Percentiles rank a stretch among this genome's conserved stretches.
Evolutionary conservation across 2,329 filamentous ascomycete species (phyloP).

Genomic region (Hymenoscyphus linearis): DNA sequence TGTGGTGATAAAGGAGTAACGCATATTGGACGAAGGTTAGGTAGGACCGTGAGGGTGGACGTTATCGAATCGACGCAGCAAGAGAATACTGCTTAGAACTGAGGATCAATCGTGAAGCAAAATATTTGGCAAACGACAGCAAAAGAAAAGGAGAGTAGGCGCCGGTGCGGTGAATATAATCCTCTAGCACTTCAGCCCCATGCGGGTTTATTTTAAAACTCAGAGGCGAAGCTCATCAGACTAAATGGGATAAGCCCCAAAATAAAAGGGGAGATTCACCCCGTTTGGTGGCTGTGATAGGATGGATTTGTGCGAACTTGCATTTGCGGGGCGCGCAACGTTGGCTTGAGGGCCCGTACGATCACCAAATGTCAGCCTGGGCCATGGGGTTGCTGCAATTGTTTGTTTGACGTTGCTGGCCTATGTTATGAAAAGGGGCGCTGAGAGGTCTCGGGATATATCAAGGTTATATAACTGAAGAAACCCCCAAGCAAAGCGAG

Average conservation of each 20-base stretch:
- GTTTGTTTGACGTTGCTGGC: not conserved
- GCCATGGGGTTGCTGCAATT: not conserved
- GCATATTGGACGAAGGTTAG: conserved; percentile 17
- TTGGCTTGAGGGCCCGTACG: not conserved
- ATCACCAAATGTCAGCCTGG: not conserved
- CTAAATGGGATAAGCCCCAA: not conserved
- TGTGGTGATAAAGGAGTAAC: conserved; percentile 12
- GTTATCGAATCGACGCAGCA: not conserved
- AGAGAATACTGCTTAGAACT: not conserved
- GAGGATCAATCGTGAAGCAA: not conserved
- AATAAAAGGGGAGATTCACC: not conserved
- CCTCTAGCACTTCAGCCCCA: not conserved
- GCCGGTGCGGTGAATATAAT: not conserved
- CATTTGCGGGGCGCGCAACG: not conserved
- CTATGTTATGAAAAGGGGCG: not conserved
- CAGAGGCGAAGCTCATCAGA: conserved; percentile 4
- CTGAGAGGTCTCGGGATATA: not conserved
- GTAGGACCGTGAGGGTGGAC: not conserved
- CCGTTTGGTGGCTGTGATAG: not conserved
- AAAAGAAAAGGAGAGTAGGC: conserved; percentile 1
- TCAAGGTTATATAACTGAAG: not conserved
- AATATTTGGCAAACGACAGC: not conserved
- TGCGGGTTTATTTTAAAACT: conserved; percentile 6
- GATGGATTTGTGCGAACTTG: not conserved
- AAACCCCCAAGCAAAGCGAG: not conserved